Evolutionary conservation across 2,329 filamentous ascomycete species (phyloP).

Genomic region (Fusarium goolgardi): DNA sequence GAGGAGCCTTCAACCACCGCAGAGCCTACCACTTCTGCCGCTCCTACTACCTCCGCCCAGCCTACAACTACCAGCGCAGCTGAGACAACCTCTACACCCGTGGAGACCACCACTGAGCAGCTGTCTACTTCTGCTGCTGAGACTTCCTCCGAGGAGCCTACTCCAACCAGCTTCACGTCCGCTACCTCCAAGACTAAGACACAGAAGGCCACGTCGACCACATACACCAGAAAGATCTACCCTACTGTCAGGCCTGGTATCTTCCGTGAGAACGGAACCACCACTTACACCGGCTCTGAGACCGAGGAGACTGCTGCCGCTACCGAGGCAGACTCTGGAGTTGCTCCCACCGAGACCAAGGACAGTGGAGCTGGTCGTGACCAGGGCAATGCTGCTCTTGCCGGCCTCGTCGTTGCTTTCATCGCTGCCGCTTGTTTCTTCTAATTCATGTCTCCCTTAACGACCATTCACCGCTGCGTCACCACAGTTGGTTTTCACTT

Average conservation of each 20-base stretch:
- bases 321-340: slow-evolving; percentile 45
- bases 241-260: slow-evolving; percentile 56
- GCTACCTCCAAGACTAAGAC: slow-evolving; percentile 29
- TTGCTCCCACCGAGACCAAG: slow-evolving; percentile 51
- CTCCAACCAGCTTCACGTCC: slow-evolving; percentile 47
- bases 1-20: slow-evolving; percentile 30
- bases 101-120: slow-evolving; percentile 26
- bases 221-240: slow-evolving; percentile 23
- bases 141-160: slow-evolving; percentile 31
- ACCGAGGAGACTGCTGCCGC: slow-evolving; percentile 39
- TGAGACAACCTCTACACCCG: slow-evolving; percentile 28
- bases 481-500: slow-evolving; percentile 45
- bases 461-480: slow-evolving; percentile 17
- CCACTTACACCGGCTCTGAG: slow-evolving; percentile 32
- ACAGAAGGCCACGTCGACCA: slow-evolving; percentile 30
- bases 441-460: slow-evolving; percentile 46
- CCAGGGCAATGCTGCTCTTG: slow-evolving; percentile 63
- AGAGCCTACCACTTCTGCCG: slow-evolving; percentile 33
- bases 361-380: slow-evolving; percentile 61
- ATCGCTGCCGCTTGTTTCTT: slow-evolving; percentile 64
- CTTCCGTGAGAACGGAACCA: slow-evolving; percentile 65
- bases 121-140: slow-evolving; percentile 11
- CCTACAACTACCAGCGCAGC: slow-evolving; percentile 29
- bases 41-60: slow-evolving; percentile 27
- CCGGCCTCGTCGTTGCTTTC: slow-evolving; percentile 66